phyloP scores from a whole-genome alignment of 805 yeast species.

The Candida ipomoeae region DNA sequence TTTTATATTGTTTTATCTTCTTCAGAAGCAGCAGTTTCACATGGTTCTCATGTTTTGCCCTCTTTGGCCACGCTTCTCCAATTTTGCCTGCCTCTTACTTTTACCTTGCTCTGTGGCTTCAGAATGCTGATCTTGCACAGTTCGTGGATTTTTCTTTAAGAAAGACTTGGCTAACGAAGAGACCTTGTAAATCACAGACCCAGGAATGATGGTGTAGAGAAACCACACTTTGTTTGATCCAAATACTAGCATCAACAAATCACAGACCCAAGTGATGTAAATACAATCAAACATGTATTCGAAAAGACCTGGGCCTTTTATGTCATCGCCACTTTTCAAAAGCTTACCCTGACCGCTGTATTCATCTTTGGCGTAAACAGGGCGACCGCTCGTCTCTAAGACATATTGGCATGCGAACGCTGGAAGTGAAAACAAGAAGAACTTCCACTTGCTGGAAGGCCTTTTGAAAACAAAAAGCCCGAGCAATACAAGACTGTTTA shows the following conservation, averaged over 20 bases:
- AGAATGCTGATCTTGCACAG: not conserved
- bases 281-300: constrained; percentile 71
- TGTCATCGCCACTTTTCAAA: constrained; percentile 55
- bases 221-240: constrained; percentile 64
- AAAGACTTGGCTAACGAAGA: constrained; percentile 30
- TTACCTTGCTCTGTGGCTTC: constrained; percentile 7
- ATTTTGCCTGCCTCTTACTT: constrained; percentile 18
- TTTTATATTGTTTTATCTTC: not conserved
- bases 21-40: not conserved
- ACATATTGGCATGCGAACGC: constrained; percentile 44
- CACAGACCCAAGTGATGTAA: constrained; percentile 59
- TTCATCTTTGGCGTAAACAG: constrained; percentile 41
- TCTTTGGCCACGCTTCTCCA: constrained; percentile 15
- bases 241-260: constrained; percentile 47
- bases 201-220: constrained; percentile 49
- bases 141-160: constrained; percentile 9
- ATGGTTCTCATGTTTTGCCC: constrained; percentile 7
- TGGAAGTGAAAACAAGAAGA: constrained; percentile 33
- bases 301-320: constrained; percentile 58
- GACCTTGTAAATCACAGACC: constrained; percentile 46
- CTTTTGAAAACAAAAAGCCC: constrained; percentile 11
- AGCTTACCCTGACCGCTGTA: constrained; percentile 34
- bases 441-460: constrained; percentile 19
- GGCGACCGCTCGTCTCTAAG: constrained; percentile 60
- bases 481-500: constrained; percentile 14